Percentiles rank a stretch among this genome's conserved stretches.
phyloP scores from a whole-genome alignment of 2,329 filamentous ascomycete species.

The Chlorencoelia australis region DNA sequence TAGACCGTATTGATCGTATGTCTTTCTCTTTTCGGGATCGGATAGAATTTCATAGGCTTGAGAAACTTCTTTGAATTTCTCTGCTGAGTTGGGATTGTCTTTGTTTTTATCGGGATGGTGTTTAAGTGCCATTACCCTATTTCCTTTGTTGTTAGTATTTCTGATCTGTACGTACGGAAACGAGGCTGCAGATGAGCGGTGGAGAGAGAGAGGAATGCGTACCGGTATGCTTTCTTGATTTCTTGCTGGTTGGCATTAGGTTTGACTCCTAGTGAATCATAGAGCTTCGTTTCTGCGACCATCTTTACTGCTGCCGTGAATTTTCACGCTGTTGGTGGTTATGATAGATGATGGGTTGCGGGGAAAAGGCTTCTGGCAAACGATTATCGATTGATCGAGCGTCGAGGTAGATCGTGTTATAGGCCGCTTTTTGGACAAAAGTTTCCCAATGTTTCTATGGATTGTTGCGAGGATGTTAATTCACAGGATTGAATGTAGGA shows the following conservation, averaged over 20 bases:
- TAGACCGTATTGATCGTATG: slow-evolving; percentile 89
- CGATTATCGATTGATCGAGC: too few relatives aligned
- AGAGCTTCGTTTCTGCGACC: slow-evolving; percentile 93
- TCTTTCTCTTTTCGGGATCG: slow-evolving; percentile 92
- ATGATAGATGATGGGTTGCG: too few relatives aligned
- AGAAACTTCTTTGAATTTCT: slow-evolving; percentile 97
- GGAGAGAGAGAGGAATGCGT: slow-evolving; percentile 29
- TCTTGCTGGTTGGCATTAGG: slow-evolving; percentile 80
- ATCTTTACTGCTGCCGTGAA: slow-evolving; percentile 40
- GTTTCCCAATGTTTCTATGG: too few relatives aligned
- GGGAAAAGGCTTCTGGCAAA: too few relatives aligned
- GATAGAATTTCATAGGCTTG: slow-evolving; percentile 98
- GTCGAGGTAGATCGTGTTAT: too few relatives aligned
- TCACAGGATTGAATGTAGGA: too few relatives aligned
- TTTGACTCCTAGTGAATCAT: slow-evolving; percentile 74
- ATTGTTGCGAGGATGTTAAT: too few relatives aligned
- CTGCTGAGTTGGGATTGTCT: slow-evolving; percentile 70
- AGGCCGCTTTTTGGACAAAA: too few relatives aligned
- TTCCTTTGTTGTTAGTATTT: slow-evolving; percentile 9
- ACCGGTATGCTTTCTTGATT: slow-evolving; percentile 93
- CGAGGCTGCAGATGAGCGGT: slow-evolving; percentile 1
- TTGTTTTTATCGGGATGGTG: slow-evolving; percentile 98
- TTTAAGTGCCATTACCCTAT: slow-evolving; percentile 77
- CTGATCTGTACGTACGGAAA: neutral
- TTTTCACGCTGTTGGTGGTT: neutral